Evolutionary conservation across 805 yeast species (phyloP).

Genomic region (Saturnispora gosingensis): DNA sequence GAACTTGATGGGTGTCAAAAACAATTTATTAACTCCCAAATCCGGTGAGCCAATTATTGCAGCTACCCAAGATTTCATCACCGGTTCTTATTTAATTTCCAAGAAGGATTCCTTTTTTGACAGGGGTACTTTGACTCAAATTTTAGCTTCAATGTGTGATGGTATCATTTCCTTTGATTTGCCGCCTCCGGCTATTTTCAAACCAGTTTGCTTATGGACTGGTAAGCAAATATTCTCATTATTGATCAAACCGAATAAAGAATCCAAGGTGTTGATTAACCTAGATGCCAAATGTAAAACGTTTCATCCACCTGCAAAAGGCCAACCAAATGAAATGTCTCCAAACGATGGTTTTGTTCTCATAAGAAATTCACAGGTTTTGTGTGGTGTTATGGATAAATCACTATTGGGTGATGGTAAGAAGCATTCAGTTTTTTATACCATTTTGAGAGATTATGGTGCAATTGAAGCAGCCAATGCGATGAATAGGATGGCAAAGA

Average conservation of each 20-base stretch:
- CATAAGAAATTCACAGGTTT: conserved; percentile 78
- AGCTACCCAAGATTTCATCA: conserved; percentile 98
- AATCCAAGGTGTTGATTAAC: conserved; percentile 75
- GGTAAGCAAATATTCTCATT: conserved; percentile 93
- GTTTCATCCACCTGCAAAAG: conserved; percentile 62
- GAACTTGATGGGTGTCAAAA: conserved; percentile 94
- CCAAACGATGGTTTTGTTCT: conserved; percentile 94
- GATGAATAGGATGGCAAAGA: conserved; percentile 98
- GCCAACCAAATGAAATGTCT: conserved; percentile 86
- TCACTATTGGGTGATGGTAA: conserved; percentile 96
- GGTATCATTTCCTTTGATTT: conserved; percentile 80
- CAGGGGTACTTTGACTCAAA: conserved; percentile 71
- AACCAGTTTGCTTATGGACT: conserved; percentile 89
- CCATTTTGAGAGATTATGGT: conserved; percentile 94
- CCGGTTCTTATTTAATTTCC: conserved; percentile 88
- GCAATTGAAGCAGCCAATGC: conserved; percentile 91
- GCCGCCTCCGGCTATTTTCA: conserved; percentile 91
- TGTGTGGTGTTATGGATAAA: conserved; percentile 96
- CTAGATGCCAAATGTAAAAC: conserved; percentile 93
- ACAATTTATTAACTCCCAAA: conserved; percentile 88
- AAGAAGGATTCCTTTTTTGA: conserved; percentile 91
- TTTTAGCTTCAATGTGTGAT: conserved; percentile 93
- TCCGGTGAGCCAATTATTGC: conserved; percentile 99
- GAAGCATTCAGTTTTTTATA: conserved; percentile 91
- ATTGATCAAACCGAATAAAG: conserved; percentile 71